phyloP scores from a whole-genome alignment of 768 basidiomycete genomes.

The Saitozyma sp. region DNA sequence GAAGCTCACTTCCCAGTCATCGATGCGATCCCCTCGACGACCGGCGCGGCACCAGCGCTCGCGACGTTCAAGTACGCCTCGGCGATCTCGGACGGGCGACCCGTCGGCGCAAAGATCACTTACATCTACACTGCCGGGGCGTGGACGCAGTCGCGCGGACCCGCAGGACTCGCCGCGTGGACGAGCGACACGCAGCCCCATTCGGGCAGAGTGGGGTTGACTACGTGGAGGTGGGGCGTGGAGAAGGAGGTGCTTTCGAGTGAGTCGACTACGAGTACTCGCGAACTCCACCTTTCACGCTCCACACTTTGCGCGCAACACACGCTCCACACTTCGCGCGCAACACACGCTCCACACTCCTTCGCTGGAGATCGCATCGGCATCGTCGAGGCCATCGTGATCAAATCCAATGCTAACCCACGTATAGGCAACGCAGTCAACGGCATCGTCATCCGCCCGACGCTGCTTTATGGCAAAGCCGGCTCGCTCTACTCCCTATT shows the following conservation, averaged over 20 bases:
- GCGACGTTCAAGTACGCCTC: constrained; percentile 22
- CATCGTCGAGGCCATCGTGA: not conserved
- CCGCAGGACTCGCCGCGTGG: constrained; percentile 49
- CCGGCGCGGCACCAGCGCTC: constrained; percentile 35
- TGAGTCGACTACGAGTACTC: constrained; percentile 6
- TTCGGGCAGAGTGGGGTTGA: constrained; percentile 16
- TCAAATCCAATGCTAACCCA: not conserved
- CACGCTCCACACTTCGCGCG: too few relatives aligned
- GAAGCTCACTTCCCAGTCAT: constrained; percentile 24
- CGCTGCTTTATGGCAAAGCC: constrained; percentile 56
- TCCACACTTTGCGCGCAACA: too few relatives aligned
- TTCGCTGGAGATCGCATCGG: not conserved
- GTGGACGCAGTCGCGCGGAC: constrained; percentile 54
- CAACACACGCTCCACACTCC: too few relatives aligned
- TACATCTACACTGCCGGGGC: constrained; percentile 59
- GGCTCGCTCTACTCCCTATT: constrained; percentile 53
- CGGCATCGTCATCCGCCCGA: constrained; percentile 58
- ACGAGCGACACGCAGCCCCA: constrained; percentile 35
- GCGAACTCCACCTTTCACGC: too few relatives aligned
- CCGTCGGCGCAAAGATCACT: constrained; percentile 53
- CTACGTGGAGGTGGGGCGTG: constrained; percentile 24
- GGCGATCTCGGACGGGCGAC: constrained; percentile 19
- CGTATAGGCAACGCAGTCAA: constrained; percentile 47
- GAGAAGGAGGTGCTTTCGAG: constrained; percentile 27
- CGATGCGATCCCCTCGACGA: constrained; percentile 39